Percentiles rank a stretch among this genome's conserved stretches.
Conservation (phyloP, 805 yeast species). For the Nakazawaea holstii region DNA sequence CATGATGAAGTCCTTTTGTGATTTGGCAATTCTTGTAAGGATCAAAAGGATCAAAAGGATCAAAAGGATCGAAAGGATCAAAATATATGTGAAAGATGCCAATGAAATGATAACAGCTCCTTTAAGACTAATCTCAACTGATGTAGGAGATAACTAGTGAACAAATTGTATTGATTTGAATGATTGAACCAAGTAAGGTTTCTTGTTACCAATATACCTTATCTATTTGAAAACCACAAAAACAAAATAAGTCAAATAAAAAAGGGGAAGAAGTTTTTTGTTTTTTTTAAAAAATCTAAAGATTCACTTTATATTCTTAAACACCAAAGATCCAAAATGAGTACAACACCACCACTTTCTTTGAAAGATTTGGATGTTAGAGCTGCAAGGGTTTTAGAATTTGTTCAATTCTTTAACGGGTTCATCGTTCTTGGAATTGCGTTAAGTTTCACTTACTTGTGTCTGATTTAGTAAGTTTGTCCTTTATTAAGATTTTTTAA, state of each 20-base stretch:
- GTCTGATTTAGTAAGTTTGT: conserved; percentile 6
- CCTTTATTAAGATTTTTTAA: no score
- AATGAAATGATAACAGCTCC: no score
- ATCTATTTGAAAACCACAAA: not conserved
- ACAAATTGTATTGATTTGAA: no score
- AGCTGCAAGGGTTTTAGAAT: conserved; percentile 3
- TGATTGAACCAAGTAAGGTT: no score
- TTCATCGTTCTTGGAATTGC: not conserved
- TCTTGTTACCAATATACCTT: no score
- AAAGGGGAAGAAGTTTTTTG: no score
- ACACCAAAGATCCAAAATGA: not conserved
- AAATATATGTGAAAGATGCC: no score
- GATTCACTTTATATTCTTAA: not conserved
- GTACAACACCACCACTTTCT: not conserved
- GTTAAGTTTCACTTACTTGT: conserved; percentile 1
- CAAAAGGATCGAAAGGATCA: not conserved
- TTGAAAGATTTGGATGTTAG: conserved; percentile 2
- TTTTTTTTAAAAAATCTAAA: not conserved
- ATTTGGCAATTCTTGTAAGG: not conserved
- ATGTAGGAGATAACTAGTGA: no score
- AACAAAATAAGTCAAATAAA: not conserved
- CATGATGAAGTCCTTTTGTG: not conserved
- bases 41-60: not conserved
- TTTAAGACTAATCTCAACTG: no score
- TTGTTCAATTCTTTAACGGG: conserved; percentile 2